These are phyloP conservation scores for Citrus trifoliata DNA, from an alignment of 345 rosid genomes.

Conservation along the genomic window DNA sequence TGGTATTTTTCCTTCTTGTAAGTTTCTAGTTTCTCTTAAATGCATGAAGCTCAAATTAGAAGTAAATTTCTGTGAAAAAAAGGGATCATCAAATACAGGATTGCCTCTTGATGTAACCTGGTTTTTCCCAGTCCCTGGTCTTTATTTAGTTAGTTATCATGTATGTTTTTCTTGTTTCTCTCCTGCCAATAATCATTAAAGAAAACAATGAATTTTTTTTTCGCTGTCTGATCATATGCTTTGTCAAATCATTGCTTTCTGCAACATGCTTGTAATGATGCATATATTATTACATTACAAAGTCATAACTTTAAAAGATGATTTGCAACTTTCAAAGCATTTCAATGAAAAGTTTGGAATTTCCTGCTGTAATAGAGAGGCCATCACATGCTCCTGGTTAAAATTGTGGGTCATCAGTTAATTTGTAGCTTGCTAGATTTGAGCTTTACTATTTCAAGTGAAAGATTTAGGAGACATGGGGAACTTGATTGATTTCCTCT, in stretches of 20 bases:
- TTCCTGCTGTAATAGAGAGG: not conserved
- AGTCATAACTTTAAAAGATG: not conserved
- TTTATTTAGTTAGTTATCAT: not conserved
- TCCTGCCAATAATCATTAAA: not conserved
- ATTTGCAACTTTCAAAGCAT: not conserved
- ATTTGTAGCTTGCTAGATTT: not conserved
- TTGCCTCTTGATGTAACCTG: not conserved
- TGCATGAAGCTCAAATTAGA: not conserved
- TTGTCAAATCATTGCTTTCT: not conserved
- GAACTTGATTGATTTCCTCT: not conserved
- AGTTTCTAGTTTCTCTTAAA: not conserved
- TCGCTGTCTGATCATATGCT: not conserved
- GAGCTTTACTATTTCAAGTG: not conserved
- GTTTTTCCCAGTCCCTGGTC: not conserved
- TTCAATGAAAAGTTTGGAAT: not conserved
- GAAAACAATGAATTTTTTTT: not conserved
- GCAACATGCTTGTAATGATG: not conserved
- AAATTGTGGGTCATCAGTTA: not conserved
- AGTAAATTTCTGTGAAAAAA: not conserved
- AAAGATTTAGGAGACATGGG: not conserved
- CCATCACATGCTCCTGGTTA: not conserved
- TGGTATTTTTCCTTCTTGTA: not conserved
- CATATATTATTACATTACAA: not conserved
- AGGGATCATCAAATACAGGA: not conserved
- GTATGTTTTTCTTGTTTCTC: not conserved